Base-by-base conservation (phyloP, 2,329 filamentous ascomycete genomes). In the Coniochaeta ligniaria region DNA sequence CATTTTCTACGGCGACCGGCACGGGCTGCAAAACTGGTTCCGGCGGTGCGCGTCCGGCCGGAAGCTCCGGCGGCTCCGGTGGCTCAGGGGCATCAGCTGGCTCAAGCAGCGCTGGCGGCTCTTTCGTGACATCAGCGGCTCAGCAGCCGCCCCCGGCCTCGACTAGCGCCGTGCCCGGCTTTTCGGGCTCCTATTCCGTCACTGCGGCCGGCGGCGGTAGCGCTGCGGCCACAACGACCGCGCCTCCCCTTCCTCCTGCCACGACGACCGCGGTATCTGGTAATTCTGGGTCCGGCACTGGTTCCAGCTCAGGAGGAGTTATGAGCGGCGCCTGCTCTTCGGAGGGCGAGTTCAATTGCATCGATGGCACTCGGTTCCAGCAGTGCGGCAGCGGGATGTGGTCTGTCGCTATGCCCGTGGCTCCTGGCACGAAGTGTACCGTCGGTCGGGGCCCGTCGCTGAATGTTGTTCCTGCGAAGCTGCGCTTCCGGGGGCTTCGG, bases 331-430 rank as follows among this genome's bases (percentile, higher is more conserved):
- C 77, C 59, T 83, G 81, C 75, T 70, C 69, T 52, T 59, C 71
- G 16, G 80, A 83, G 63, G 81, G 81, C 60, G 60, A 66, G n/a
- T 83, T 78, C 77, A 78, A 79, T 71, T 83, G 81, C 69, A 69
- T 82, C 58, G 71, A 66, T 28, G 79, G 80, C 60, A 67, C 63
- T 17, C 70, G 73, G n/a, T 83, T 80, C 75, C 80, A 83, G 71
- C 79, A 77, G 61, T 84, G 81, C 65, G 80, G 79, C 24, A 76
- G 72, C 59, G 80, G 81, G 24, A 55, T 67, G 26, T 83, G 81
- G 81, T 75, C 78, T 1, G 64, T 63, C 3, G 59, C 70, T 57
- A 73, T 77, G 68, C 59, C 69, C 6, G 71, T 83, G 69, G 74
- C 80, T 0, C 61, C 70, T 1, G 81, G 81, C 60, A 82, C 78